Evolutionary conservation across 1,284 basidiomycete species (phyloP).

Genomic region (Cutaneotrichosporon mucoides): DNA sequence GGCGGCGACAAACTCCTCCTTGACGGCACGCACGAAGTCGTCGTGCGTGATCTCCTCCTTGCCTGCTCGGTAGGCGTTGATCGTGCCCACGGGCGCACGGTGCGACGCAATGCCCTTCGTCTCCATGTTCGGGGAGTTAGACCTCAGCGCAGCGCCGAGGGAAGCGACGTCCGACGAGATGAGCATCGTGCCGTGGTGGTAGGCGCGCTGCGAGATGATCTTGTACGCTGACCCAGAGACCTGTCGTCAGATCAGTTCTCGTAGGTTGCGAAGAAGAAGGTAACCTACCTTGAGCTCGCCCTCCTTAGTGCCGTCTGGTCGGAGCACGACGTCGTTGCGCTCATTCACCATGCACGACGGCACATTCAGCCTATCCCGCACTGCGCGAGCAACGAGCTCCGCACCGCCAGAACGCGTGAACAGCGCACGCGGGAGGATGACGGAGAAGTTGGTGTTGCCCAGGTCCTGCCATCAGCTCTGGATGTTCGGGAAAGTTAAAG

Average conservation of each 20-base stretch:
- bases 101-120: slow-evolving; percentile 88
- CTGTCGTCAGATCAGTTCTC: slow-evolving; percentile 51
- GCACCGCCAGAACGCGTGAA: slow-evolving; percentile 82
- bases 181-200: slow-evolving; percentile 99
- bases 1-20: slow-evolving; percentile 63
- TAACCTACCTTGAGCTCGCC: slow-evolving; percentile 66
- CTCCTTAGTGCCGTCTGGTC: slow-evolving; percentile 20
- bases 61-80: slow-evolving; percentile 57
- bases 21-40: slow-evolving; percentile 67
- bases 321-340: slow-evolving; percentile 83
- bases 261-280: neutral
- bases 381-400: slow-evolving; percentile 69
- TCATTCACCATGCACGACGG: slow-evolving; percentile 72
- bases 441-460: slow-evolving; percentile 96
- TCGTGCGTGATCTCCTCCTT: slow-evolving; percentile 56
- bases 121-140: slow-evolving; percentile 64
- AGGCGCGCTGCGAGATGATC: slow-evolving; percentile 82
- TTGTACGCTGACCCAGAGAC: slow-evolving; percentile 98
- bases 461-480: slow-evolving; percentile 62
- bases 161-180: slow-evolving; percentile 71
- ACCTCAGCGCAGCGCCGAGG: slow-evolving; percentile 67
- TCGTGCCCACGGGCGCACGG: slow-evolving; percentile 79
- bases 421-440: slow-evolving; percentile 73
- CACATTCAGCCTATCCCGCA: slow-evolving; percentile 64
- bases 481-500: neutral